Conservation (phyloP, 805 yeast species). For the Saturnispora galanensis region DNA sequence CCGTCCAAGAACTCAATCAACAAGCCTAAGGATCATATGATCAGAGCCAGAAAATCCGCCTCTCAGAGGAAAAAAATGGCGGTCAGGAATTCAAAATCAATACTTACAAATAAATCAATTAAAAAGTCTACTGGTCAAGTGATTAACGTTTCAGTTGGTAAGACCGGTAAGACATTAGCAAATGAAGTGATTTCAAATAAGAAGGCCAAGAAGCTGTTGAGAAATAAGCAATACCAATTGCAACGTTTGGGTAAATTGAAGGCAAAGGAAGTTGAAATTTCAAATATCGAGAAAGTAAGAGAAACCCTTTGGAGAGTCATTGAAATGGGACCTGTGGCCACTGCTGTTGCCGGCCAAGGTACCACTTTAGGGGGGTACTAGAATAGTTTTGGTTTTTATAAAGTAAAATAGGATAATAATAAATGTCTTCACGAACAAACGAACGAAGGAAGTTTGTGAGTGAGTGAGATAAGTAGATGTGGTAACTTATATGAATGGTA, state of each 20-base stretch:
- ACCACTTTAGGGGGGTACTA: constrained; percentile 50
- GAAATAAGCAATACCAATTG: constrained; percentile 66
- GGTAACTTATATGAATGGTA: too few relatives aligned
- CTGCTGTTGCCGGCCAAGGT: constrained; percentile 49
- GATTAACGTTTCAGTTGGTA: constrained; percentile 37
- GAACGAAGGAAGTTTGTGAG: too few relatives aligned
- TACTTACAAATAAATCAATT: constrained; percentile 6
- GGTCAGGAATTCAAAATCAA: constrained; percentile 1
- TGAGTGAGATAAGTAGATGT: too few relatives aligned
- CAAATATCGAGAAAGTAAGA: constrained; percentile 33
- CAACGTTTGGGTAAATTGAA: constrained; percentile 32
- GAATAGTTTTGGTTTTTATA: background rate
- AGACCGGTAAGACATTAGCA: constrained; percentile 30
- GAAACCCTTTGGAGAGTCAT: constrained; percentile 65
- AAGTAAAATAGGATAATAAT: background rate
- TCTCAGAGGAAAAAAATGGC: constrained; percentile 37
- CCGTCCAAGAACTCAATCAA: constrained; percentile 77
- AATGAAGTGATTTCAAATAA: constrained; percentile 64
- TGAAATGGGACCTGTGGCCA: constrained; percentile 42
- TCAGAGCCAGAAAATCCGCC: constrained; percentile 40
- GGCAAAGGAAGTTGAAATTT: constrained; percentile 39
- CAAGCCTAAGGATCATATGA: constrained; percentile 58
- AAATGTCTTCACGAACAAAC: too few relatives aligned
- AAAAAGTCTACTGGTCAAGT: constrained; percentile 13
- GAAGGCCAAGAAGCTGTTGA: constrained; percentile 65